Evolutionary conservation across 2,329 filamentous ascomycete genomes (phyloP).

Genomic region (Fusarium nematophilum): DNA sequence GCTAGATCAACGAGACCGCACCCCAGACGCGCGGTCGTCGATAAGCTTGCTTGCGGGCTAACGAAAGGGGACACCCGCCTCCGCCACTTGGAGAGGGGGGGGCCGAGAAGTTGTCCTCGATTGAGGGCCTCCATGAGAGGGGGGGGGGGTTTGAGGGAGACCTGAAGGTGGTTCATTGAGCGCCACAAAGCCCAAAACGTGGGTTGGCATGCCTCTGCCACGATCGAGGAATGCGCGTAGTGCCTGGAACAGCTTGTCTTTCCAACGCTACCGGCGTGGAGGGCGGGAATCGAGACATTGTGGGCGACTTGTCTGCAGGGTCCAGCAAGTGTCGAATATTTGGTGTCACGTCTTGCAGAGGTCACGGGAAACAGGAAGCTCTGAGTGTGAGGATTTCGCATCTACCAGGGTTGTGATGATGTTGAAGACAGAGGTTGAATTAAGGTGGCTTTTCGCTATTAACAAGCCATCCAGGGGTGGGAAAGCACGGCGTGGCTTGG

Average conservation of each 20-base stretch:
- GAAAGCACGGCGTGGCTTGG: slow-evolving; percentile 3
- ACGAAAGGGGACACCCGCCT: slow-evolving; percentile 30
- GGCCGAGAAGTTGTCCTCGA: slow-evolving; percentile 23
- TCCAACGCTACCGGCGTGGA: slow-evolving; percentile 8
- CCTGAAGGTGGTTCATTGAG: slow-evolving; percentile 1
- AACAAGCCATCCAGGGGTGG: neutral
- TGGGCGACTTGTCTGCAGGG: neutral
- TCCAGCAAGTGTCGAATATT: neutral
- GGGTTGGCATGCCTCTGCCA: slow-evolving; percentile 32
- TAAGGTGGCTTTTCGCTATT: neutral
- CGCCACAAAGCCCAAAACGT: slow-evolving; percentile 32
- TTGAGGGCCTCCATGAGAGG: slow-evolving; percentile 7
- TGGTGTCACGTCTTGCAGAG: neutral
- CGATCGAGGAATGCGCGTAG: slow-evolving; percentile 30
- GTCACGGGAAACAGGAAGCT: neutral
- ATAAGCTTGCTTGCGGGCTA: slow-evolving; percentile 11
- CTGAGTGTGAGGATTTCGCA: slow-evolving; percentile 1
- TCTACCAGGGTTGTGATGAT: neutral
- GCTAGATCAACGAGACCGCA: slow-evolving; percentile 27
- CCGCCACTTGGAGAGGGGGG: neutral
- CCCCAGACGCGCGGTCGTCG: slow-evolving; percentile 9
- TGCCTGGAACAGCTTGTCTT: slow-evolving; percentile 19
- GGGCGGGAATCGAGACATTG: slow-evolving; percentile 12
- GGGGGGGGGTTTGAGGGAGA: slow-evolving; percentile 12
- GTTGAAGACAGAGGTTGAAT: slow-evolving; percentile 6